Evolutionary conservation across 805 yeast species (phyloP).

Genomic region (Candida silvatica): DNA sequence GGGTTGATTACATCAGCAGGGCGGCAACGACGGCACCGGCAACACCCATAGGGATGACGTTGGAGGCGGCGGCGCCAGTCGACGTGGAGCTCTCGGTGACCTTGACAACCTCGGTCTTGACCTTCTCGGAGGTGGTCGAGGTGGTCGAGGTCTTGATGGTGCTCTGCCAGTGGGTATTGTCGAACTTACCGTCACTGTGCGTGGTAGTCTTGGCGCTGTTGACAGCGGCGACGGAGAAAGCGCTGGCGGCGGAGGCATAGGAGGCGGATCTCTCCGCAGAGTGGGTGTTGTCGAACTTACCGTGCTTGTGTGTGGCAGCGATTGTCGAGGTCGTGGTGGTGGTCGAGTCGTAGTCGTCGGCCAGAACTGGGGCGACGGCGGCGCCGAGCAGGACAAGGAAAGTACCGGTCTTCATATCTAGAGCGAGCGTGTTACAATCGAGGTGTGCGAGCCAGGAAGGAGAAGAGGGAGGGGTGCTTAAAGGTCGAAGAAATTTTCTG

Average conservation of each 20-base stretch:
- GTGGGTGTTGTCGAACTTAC: conserved; percentile 32
- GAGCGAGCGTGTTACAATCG: no score
- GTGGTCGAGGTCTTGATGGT: conserved; percentile 23
- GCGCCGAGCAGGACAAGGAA: no score
- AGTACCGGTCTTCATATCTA: no score
- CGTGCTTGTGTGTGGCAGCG: conserved; percentile 42
- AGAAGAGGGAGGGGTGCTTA: no score
- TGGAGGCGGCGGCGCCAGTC: conserved; percentile 10
- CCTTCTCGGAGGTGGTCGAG: conserved; percentile 30
- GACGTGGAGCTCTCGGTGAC: conserved; percentile 9
- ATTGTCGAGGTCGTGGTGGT: conserved; percentile 23
- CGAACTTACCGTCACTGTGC: conserved; percentile 40
- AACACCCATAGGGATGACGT: conserved; percentile 15
- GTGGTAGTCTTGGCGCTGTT: no score
- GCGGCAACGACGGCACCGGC: conserved; percentile 12
- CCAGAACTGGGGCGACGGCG: no score
- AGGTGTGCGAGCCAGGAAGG: no score
- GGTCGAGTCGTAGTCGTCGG: conserved; percentile 22
- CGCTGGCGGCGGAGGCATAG: conserved; percentile 28
- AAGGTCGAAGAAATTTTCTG: no score
- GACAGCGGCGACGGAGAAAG: no score
- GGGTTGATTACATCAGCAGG: conserved; percentile 10
- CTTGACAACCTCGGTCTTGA: conserved; percentile 26
- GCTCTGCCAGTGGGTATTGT: conserved; percentile 40
- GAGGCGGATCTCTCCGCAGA: conserved; percentile 15